Conservation (phyloP, 257 asterid genomes). For the Linaria vulgaris region DNA sequence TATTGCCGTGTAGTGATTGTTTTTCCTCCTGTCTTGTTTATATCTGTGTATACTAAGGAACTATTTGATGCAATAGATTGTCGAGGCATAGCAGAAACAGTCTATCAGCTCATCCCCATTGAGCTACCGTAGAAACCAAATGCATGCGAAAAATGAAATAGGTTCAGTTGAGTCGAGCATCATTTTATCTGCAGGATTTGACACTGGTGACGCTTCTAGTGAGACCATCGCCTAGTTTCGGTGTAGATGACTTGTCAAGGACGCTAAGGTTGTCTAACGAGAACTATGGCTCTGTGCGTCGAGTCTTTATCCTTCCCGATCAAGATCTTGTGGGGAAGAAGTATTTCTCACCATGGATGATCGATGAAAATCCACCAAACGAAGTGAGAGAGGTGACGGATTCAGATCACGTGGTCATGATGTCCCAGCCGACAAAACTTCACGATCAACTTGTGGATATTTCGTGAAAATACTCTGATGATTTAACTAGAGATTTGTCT, state of each 20-base stretch:
- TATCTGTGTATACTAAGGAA: not conserved
- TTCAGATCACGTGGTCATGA: slow-evolving; percentile 47
- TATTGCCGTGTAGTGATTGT: too few relatives aligned
- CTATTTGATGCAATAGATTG: slow-evolving; percentile 16
- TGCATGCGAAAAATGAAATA: not conserved
- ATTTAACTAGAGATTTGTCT: too few relatives aligned
- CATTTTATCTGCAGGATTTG: slow-evolving; percentile 29
- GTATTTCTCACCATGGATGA: slow-evolving; percentile 34
- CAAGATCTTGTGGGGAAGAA: slow-evolving; percentile 27
- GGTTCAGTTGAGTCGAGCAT: too few relatives aligned
- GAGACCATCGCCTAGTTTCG: slow-evolving; percentile 25
- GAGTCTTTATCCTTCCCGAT: slow-evolving; percentile 30
- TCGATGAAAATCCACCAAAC: slow-evolving; percentile 34
- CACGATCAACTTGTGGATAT: too few relatives aligned
- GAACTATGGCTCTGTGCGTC: slow-evolving; percentile 28
- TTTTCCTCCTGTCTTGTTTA: not conserved
- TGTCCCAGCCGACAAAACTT: slow-evolving; percentile 34
- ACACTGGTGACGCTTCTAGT: slow-evolving; percentile 32
- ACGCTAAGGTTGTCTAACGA: slow-evolving; percentile 19
- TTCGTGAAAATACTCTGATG: too few relatives aligned
- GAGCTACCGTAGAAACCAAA: slow-evolving; percentile 19
- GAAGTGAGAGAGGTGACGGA: slow-evolving; percentile 34
- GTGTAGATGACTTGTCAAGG: slow-evolving; percentile 19
- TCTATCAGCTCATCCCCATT: slow-evolving; percentile 32
- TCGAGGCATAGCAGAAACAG: not conserved